These are phyloP conservation scores for Canariomyces notabilis DNA, from an alignment of 2,329 filamentous ascomycete genomes.

Conservation along the genomic window DNA sequence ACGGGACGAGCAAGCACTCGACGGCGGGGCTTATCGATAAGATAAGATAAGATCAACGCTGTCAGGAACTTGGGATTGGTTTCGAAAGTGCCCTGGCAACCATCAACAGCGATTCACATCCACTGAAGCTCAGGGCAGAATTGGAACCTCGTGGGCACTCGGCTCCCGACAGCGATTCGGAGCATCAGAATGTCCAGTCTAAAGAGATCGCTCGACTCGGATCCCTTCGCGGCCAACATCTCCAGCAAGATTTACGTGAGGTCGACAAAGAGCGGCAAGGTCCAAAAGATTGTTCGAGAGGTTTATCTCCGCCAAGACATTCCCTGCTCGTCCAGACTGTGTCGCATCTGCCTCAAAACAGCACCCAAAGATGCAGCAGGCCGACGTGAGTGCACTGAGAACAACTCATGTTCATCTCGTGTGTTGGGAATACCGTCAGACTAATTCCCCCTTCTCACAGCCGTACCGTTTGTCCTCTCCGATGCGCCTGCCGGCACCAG, in stretches of 20 bases:
- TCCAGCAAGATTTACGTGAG: conserved; percentile 95
- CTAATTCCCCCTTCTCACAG: conserved; percentile 41
- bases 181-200: conserved; percentile 56
- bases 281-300: conserved; percentile 97
- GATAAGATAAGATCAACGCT: background rate
- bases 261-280: conserved; percentile 91
- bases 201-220: conserved; percentile 51
- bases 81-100: background rate
- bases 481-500: conserved; percentile 82
- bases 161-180: background rate
- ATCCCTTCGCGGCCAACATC: conserved; percentile 63
- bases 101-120: background rate
- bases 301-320: conserved; percentile 95
- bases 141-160: no score
- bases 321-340: conserved; percentile 90
- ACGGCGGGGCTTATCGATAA: conserved; percentile 11
- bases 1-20: no score
- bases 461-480: conserved; percentile 79
- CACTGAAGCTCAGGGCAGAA: no score
- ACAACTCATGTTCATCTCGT: no score
- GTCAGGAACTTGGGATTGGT: conserved; percentile 3
- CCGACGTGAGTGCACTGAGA: conserved; percentile 51
- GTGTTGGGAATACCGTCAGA: background rate
- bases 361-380: conserved; percentile 77
- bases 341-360: conserved; percentile 65